A percentile compares a stretch with the other conserved stretches of the same genome.
Conservation (phyloP, 192 early-diverging fungal species). For the Lobosporangium transversale region DNA sequence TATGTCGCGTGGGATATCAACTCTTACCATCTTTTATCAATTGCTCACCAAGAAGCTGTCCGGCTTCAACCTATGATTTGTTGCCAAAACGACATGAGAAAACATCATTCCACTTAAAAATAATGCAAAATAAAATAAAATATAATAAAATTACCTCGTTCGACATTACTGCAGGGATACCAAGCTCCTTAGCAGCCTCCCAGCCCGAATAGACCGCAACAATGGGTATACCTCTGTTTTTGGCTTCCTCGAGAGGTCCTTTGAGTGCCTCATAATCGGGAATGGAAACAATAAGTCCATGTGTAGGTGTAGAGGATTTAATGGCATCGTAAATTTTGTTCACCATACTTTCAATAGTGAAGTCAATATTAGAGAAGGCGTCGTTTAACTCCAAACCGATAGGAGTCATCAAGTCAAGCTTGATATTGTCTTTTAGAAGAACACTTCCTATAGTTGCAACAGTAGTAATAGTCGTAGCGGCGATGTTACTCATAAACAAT, state of each 20-base stretch:
- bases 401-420: conserved; percentile 19
- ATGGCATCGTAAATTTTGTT: conserved; percentile 20
- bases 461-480: too few relatives aligned
- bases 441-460: conserved; percentile 1
- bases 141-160: conserved; percentile 21
- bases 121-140: not conserved
- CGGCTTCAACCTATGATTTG: conserved; percentile 26
- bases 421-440: not conserved
- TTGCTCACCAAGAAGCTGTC: conserved; percentile 27
- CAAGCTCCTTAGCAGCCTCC: conserved; percentile 34
- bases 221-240: conserved; percentile 27
- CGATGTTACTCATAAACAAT: too few relatives aligned
- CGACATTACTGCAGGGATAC: conserved; percentile 39
- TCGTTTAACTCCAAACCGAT: conserved; percentile 10
- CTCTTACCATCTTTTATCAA: conserved; percentile 25
- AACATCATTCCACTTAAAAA: not conserved
- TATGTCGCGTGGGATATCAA: not conserved
- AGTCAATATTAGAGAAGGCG: conserved; percentile 17
- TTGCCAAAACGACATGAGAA: not conserved
- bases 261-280: conserved; percentile 23
- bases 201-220: conserved; percentile 34
- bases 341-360: conserved; percentile 20
- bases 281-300: conserved; percentile 46
- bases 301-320: conserved; percentile 4
- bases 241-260: conserved; percentile 21